These are phyloP conservation scores for Dryadomyces quercivorus DNA, from an alignment of 2,329 filamentous ascomycete species.

Conservation along the genomic window DNA sequence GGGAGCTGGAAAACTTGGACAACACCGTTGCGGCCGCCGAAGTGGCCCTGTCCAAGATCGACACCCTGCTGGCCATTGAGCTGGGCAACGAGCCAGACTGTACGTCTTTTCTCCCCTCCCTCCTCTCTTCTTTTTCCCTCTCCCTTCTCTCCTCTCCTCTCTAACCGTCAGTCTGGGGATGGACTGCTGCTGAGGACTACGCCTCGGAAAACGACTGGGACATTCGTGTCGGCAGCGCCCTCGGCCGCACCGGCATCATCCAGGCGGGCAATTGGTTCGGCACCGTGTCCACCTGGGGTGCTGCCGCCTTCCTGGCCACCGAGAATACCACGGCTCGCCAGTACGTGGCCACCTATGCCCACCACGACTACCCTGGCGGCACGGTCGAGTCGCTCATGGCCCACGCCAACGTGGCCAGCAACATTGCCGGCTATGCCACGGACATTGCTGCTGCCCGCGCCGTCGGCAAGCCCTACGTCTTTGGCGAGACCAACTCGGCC, in stretches of 20 bases:
- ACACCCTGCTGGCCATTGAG: conserved; percentile 40
- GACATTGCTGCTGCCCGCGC: neutral
- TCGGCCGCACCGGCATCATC: conserved; percentile 22
- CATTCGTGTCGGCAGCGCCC: conserved; percentile 21
- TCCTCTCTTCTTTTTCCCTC: neutral
- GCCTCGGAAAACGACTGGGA: conserved; percentile 27
- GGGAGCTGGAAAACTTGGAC: conserved; percentile 36
- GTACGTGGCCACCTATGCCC: conserved; percentile 31
- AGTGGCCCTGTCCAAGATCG: conserved; percentile 28
- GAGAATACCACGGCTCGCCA: conserved; percentile 23
- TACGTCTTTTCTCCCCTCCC: conserved; percentile 19
- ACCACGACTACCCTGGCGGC: conserved; percentile 16
- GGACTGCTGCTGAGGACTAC: conserved; percentile 24
- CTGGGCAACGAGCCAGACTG: conserved; percentile 46
- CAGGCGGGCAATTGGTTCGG: conserved; percentile 26
- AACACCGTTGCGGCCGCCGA: conserved; percentile 42
- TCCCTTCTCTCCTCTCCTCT: neutral
- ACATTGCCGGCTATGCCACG: conserved; percentile 15
- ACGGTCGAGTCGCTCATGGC: conserved; percentile 30
- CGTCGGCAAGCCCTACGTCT: conserved; percentile 29
- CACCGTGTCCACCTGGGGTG: conserved; percentile 16
- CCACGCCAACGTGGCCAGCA: conserved; percentile 25
- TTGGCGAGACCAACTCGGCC: conserved; percentile 31
- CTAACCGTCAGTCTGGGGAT: conserved; percentile 18
- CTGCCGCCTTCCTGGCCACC: conserved; percentile 11